Evolutionary conservation across 2,329 filamentous ascomycete species (phyloP).

Genomic region (Trichoderma sp.): DNA sequence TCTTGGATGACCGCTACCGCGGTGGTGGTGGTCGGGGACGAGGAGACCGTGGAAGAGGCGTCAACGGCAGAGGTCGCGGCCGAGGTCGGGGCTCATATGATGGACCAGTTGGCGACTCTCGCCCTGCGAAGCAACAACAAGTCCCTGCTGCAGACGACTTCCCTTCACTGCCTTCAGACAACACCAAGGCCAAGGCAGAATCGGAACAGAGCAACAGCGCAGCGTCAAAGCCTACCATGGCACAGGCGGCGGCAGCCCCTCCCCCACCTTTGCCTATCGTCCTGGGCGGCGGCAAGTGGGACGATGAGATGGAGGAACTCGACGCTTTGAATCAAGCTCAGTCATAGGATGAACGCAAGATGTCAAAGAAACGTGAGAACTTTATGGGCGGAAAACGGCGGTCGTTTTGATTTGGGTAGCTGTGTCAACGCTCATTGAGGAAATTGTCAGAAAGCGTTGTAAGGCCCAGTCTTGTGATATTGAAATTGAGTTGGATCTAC

Average conservation of each 20-base stretch:
- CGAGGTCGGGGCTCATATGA: constrained; percentile 36
- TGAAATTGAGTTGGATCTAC: background rate
- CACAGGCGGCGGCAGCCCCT: constrained; percentile 27
- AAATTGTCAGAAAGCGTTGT: background rate
- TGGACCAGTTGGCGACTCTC: constrained; percentile 27
- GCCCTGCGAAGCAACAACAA: constrained; percentile 26
- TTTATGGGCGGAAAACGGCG: background rate
- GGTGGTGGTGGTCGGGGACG: constrained; percentile 33
- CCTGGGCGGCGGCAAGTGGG: constrained; percentile 50
- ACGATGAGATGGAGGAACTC: constrained; percentile 58
- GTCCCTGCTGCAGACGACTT: constrained; percentile 39
- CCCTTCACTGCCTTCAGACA: constrained; percentile 37
- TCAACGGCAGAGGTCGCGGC: constrained; percentile 38
- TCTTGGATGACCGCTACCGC: constrained; percentile 39
- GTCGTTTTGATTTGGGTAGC: background rate
- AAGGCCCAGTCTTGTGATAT: background rate
- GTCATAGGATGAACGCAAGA: background rate
- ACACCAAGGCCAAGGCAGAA: constrained; percentile 27
- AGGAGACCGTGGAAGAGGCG: constrained; percentile 35
- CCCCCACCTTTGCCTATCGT: constrained; percentile 32
- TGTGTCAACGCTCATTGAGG: background rate
- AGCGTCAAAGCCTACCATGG: constrained; percentile 35
- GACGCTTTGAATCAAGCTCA: constrained; percentile 38
- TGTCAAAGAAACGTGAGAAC: background rate
- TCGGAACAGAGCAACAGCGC: constrained; percentile 21